These are phyloP conservation scores for Torrubiellomyces zombiae DNA, from an alignment of 2,329 filamentous ascomycete genomes.

Conservation along the genomic window DNA sequence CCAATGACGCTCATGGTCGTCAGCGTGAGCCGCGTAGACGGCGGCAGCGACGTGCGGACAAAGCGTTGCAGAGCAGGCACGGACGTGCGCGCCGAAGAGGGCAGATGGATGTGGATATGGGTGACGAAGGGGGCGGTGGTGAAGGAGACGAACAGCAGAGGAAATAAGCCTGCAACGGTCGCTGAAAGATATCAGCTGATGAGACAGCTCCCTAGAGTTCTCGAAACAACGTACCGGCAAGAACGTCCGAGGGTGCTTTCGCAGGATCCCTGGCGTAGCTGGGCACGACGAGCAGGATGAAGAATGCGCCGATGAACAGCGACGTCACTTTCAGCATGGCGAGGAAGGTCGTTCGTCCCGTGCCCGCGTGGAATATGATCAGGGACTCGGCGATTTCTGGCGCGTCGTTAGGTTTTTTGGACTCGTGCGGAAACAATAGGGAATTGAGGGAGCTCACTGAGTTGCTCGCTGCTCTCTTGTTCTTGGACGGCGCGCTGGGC, in stretches of 20 bases:
- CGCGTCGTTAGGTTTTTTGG: background rate
- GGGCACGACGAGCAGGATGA: slow-evolving; percentile 46
- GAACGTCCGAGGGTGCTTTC: slow-evolving; percentile 17
- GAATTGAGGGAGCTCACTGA: too few relatives aligned
- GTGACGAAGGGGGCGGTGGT: slow-evolving; percentile 55
- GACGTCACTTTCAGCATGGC: slow-evolving; percentile 56
- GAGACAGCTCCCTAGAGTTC: too few relatives aligned
- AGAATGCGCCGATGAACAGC: slow-evolving; percentile 51
- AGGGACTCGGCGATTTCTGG: slow-evolving; percentile 39
- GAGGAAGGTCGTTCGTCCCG: slow-evolving; percentile 47
- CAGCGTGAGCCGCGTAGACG: slow-evolving; percentile 28
- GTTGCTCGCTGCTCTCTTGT: too few relatives aligned
- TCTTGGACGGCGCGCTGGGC: too few relatives aligned
- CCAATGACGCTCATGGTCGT: slow-evolving; percentile 39
- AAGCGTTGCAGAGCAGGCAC: slow-evolving; percentile 37
- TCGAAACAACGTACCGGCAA: slow-evolving; percentile 18
- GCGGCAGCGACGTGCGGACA: slow-evolving; percentile 27
- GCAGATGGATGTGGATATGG: slow-evolving; percentile 53
- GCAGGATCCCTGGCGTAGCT: slow-evolving; percentile 31
- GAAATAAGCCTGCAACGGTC: slow-evolving; percentile 42
- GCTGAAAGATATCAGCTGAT: slow-evolving; percentile 22
- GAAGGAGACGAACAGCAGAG: slow-evolving; percentile 47
- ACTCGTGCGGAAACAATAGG: too few relatives aligned
- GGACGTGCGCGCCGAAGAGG: slow-evolving; percentile 45
- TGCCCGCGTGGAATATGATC: slow-evolving; percentile 62